phyloP scores from a whole-genome alignment of 768 basidiomycete genomes.

The Podaxis sp. region DNA sequence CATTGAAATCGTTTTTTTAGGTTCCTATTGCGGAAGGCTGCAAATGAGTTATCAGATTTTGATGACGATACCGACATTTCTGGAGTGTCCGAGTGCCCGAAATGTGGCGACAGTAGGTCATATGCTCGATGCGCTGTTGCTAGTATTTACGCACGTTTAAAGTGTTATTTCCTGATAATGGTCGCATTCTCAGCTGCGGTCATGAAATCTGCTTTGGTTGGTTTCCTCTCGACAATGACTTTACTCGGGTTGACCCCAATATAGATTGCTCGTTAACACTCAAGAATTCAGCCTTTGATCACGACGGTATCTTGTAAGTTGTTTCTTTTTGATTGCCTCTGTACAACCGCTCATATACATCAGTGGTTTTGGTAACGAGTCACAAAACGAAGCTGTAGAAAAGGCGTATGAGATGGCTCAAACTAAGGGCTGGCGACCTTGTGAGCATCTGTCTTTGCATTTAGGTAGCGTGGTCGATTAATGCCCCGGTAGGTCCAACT shows the following conservation, averaged over 20 bases:
- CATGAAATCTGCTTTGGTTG: conserved; percentile 66
- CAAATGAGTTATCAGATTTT: conserved; percentile 42
- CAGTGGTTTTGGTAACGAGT: conserved; percentile 57
- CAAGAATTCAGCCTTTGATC: conserved; percentile 48
- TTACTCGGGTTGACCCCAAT: not conserved
- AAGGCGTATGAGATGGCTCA: conserved; percentile 56
- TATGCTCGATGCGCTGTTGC: not conserved
- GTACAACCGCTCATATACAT: not conserved
- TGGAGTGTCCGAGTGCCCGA: conserved; percentile 50
- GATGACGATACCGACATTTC: conserved; percentile 45
- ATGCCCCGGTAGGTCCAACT: conserved; percentile 47
- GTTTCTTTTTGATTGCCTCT: not conserved
- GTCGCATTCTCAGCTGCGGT: conserved; percentile 62
- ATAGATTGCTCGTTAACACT: conserved; percentile 59
- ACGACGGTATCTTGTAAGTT: conserved; percentile 61
- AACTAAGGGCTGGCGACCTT: conserved; percentile 59
- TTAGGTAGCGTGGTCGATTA: not conserved
- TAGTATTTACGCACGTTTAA: conserved; percentile 41
- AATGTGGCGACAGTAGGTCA: conserved; percentile 62
- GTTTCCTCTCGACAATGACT: conserved; percentile 14
- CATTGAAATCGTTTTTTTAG: conserved; percentile 22
- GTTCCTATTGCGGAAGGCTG: conserved; percentile 49
- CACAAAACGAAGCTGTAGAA: conserved; percentile 54
- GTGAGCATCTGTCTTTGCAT: conserved; percentile 31
- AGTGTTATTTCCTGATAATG: conserved; percentile 33